Conservation (phyloP, 1,284 basidiomycete species). For the Neonothopanus nambi region DNA sequence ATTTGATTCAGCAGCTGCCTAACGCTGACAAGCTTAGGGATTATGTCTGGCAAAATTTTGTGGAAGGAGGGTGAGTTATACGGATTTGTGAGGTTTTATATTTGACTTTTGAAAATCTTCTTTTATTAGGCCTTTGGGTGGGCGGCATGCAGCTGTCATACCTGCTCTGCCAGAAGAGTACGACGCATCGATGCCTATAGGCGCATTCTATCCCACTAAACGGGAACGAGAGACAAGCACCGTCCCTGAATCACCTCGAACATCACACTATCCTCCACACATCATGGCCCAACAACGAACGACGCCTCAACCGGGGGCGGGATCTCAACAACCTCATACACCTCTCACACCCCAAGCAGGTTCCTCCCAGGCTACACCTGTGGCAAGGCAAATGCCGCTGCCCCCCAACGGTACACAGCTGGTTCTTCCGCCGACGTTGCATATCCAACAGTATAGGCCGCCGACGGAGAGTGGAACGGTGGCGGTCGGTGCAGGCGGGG, state of each 20-base stretch:
- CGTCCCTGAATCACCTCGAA: slow-evolving; percentile 22
- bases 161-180: slow-evolving; percentile 75
- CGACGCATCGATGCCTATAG: slow-evolving; percentile 46
- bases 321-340: slow-evolving; percentile 20
- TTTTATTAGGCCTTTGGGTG: slow-evolving; percentile 60
- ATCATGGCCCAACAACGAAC: slow-evolving; percentile 36
- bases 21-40: slow-evolving; percentile 64
- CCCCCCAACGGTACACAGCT: neutral
- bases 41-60: slow-evolving; percentile 82
- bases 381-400: neutral
- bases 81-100: slow-evolving; percentile 15
- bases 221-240: slow-evolving; percentile 33
- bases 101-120: slow-evolving; percentile 11
- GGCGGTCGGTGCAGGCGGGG: neutral
- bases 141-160: slow-evolving; percentile 74
- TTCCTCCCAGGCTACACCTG: neutral
- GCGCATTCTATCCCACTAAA: slow-evolving; percentile 42
- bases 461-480: neutral
- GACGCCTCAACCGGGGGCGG: slow-evolving; percentile 33
- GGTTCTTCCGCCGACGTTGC: neutral
- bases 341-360: slow-evolving; percentile 13
- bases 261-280: slow-evolving; percentile 43
- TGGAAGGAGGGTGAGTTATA: slow-evolving; percentile 72
- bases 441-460: neutral
- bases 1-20: slow-evolving; percentile 77